Evolutionary conservation across 2,329 filamentous ascomycete species (phyloP).

Genomic region (Botrytis aclada): DNA sequence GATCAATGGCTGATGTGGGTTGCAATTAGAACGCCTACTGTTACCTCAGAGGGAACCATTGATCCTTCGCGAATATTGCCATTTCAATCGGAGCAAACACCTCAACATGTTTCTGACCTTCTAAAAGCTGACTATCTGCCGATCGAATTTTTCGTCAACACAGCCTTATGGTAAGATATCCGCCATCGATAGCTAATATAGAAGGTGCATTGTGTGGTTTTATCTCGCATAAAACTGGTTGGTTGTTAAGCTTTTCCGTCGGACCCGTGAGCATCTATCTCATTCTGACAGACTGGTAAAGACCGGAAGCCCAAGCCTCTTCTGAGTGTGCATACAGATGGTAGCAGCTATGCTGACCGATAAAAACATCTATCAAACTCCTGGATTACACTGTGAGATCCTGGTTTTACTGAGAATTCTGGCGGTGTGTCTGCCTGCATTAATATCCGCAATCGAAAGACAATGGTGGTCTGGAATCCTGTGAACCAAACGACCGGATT

Average conservation of each 20-base stretch:
- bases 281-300: slow-evolving; percentile 15
- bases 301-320: not conserved
- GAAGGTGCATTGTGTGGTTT: not conserved
- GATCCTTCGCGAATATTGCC: not conserved
- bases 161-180: slow-evolving; percentile 16
- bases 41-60: not conserved
- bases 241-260: slow-evolving; percentile 6
- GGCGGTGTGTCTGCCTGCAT: slow-evolving; percentile 14
- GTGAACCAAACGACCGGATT: slow-evolving; percentile 1
- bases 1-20: not conserved
- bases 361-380: not conserved
- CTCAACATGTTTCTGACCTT: not conserved
- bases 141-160: slow-evolving; percentile 4
- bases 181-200: not conserved
- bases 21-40: not conserved
- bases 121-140: not conserved
- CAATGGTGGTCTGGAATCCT: slow-evolving; percentile 15
- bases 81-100: not conserved
- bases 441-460: not conserved
- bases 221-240: slow-evolving; percentile 9
- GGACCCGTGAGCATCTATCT: not conserved
- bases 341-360: not conserved
- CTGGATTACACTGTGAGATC: not conserved
- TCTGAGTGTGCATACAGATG: slow-evolving; percentile 3
- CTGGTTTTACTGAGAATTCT: not conserved